Evolutionary conservation across 805 yeast genomes (phyloP).

Genomic region (Yamadazyma takamatsuzukensis): DNA sequence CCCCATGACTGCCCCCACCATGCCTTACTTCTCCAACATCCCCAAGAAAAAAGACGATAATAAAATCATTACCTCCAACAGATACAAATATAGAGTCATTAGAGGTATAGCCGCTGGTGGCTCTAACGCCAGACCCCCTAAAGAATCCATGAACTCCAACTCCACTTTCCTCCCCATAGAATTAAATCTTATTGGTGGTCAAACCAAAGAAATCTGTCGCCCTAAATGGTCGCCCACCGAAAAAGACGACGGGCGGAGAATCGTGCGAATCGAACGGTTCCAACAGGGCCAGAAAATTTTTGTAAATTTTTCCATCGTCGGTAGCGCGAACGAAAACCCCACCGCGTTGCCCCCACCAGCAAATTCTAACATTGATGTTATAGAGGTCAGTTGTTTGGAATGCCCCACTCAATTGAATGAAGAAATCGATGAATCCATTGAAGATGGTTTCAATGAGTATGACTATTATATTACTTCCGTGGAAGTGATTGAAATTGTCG

Average conservation of each 20-base stretch:
- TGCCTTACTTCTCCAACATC: no score
- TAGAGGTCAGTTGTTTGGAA: conserved; percentile 59
- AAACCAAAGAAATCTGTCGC: conserved; percentile 45
- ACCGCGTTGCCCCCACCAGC: conserved; percentile 32
- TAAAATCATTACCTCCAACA: conserved; percentile 12
- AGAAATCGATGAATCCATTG: conserved; percentile 9
- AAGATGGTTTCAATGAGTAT: conserved; percentile 13
- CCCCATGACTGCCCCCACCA: no score
- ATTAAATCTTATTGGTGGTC: conserved; percentile 43
- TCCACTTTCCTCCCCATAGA: conserved; percentile 43
- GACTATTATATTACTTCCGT: conserved; percentile 59
- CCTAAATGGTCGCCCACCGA: conserved; percentile 50
- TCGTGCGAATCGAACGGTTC: conserved; percentile 52
- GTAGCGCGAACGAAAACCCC: conserved; percentile 48
- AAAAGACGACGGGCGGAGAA: conserved; percentile 48
- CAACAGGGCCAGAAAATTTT: conserved; percentile 46
- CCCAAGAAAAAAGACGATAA: conserved; percentile 9
- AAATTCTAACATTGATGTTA: conserved; percentile 46
- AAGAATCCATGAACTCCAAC: conserved; percentile 24
- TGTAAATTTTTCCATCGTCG: conserved; percentile 50
- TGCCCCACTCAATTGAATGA: conserved; percentile 24
- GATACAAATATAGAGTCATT: conserved; percentile 37
- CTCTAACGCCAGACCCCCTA: conserved; percentile 53
- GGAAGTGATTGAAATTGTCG: conserved; percentile 64
- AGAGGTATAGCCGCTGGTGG: conserved; percentile 62